These are phyloP conservation scores for Choanephora cucurbitarum DNA, from an alignment of 371 early-diverging fungal species.

Conservation along the genomic window DNA sequence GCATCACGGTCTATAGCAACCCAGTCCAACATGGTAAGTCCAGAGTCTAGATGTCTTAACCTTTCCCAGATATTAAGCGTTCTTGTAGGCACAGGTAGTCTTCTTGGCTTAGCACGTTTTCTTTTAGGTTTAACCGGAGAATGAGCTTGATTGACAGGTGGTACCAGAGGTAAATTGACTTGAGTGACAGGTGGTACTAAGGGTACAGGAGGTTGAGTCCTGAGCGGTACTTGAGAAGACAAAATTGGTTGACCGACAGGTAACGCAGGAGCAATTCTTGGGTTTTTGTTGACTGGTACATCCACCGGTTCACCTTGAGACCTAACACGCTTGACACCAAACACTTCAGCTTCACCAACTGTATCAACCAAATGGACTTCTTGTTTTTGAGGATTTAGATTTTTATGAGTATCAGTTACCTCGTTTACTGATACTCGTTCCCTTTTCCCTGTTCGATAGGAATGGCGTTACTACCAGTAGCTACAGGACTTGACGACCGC, in stretches of 20 bases:
- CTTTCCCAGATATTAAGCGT: constrained; percentile 12
- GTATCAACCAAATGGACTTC: constrained; percentile 5
- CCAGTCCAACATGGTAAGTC: constrained; percentile 18
- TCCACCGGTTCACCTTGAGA: too few relatives aligned
- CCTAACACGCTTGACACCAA: too few relatives aligned
- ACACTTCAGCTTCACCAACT: not conserved
- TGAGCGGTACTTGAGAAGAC: too few relatives aligned
- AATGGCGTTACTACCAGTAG: not conserved
- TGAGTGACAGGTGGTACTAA: not conserved
- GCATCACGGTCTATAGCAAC: constrained; percentile 19
- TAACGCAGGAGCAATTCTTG: too few relatives aligned
- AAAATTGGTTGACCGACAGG: too few relatives aligned
- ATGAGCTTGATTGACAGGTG: too few relatives aligned
- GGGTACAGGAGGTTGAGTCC: not conserved
- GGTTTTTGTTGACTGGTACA: too few relatives aligned
- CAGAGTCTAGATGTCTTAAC: constrained; percentile 5
- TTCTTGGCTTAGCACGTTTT: not conserved
- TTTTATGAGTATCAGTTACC: constrained; percentile 4
- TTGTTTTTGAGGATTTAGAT: constrained; percentile 6
- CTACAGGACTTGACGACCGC: too few relatives aligned
- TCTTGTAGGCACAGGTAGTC: not conserved
- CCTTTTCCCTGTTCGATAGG: constrained; percentile 12
- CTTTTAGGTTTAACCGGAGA: not conserved
- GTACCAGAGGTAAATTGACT: too few relatives aligned
- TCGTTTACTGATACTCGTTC: not conserved